Evolutionary conservation across 225 moss, liverwort and hornwort species (phyloP), one percentile per base, ranked within the genome.

Genomic region (Bryum argenteum): DNA sequence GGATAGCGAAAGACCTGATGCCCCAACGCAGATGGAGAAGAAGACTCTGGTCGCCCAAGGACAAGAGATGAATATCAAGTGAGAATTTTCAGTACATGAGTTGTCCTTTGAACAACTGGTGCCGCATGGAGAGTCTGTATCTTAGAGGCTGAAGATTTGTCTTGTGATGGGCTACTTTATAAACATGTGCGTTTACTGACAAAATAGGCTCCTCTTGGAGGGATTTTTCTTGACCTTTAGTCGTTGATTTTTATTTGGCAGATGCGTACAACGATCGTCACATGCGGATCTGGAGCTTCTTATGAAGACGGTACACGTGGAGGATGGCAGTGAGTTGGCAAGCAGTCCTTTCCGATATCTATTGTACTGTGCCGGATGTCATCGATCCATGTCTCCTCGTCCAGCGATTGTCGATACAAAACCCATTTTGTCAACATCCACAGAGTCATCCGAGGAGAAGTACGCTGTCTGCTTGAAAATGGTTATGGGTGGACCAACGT

Each of bases 291-390:
- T 87, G 66, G 82, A 83, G 59, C 70, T 91, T 66, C 65, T 82
- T 51, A 77, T 91, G 23, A 89, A 85, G 81, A 83, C 82, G 18
- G 77, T 93, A 67, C 85, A 85, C 78, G 81, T 90, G 61, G 93
- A 93, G 78, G 93, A 96, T 83, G 86, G 79, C 58, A 87, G 87
- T 84, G 91, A 91, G 73, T 61, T 84, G 58, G 85, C 88, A 38
- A 88, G 81, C 75, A 96, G 88, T 87, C 83, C 88, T 58, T 79
- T 81, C 16, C 87, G 87, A 18, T 71, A 91, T 75, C 79, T 96
- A 59, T 77, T 96, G 24, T 83, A 77, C 58, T 82, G 81, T 78
- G 80, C 87, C 48, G 89, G 83, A 28, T 76, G 73, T 63, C 81
- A 84, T 78, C 81, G 71, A 71, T 73, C 81, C 54, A 57, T 43